These are phyloP conservation scores for Blepharisma stoltei DNA, from an alignment of 73 alveolate species.

Conservation along the genomic window DNA sequence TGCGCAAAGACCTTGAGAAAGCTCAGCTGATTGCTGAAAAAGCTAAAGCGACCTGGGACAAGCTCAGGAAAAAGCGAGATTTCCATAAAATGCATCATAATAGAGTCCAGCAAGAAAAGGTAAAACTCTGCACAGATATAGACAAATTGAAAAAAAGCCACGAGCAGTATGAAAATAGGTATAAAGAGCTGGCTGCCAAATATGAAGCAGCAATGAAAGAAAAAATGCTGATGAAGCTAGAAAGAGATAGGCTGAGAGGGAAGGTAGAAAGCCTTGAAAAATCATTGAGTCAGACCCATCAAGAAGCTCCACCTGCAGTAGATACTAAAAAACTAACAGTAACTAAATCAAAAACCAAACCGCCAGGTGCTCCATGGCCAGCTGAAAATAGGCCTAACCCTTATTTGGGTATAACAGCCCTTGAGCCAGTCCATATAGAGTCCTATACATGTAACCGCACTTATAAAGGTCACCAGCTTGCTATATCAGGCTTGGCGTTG, in stretches of 20 bases:
- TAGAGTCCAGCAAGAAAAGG: conserved; percentile 94
- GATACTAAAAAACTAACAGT: conserved; percentile 37
- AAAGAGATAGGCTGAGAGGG: conserved; percentile 96
- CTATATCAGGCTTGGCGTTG: conserved; percentile 85
- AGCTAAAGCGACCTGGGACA: conserved; percentile 94
- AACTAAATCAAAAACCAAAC: conserved; percentile 21
- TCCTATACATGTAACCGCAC: conserved; percentile 51
- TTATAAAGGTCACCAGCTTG: conserved; percentile 96
- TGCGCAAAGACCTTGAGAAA: conserved; percentile 68
- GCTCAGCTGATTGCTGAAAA: conserved; percentile 58
- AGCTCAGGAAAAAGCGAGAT: conserved; percentile 97
- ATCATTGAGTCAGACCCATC: conserved; percentile 66
- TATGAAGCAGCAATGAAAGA: conserved; percentile 97
- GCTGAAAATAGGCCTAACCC: conserved; percentile 63
- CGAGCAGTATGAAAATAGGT: conserved; percentile 91
- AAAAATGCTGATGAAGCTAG: conserved; percentile 96
- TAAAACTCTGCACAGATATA: conserved; percentile 81
- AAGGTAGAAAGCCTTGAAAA: conserved; percentile 84
- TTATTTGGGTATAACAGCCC: conserved; percentile 37
- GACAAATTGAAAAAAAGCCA: conserved; percentile 90
- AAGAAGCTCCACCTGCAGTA: conserved; percentile 47
- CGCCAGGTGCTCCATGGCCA: conserved; percentile 47
- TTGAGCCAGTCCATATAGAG: conserved; percentile 52
- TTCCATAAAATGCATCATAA: conserved; percentile 98
- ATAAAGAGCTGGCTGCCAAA: conserved; percentile 90